Base-by-base conservation (phyloP, 495 filamentous ascomycete genomes). In the Neurospora discreta region DNA sequence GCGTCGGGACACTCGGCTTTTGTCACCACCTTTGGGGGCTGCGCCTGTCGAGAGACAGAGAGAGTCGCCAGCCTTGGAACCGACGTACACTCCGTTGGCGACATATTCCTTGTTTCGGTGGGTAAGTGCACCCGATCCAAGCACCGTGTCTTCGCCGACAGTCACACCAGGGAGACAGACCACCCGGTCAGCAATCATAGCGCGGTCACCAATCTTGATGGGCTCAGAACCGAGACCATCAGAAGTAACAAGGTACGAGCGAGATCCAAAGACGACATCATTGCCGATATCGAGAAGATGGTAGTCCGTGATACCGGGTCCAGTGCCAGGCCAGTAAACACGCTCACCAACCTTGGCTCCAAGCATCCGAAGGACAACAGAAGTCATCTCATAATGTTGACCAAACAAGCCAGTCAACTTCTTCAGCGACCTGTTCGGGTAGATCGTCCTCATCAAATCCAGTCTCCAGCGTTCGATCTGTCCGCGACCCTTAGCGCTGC, bases 321-420 rank as follows among this genome's bases (percentile, higher is more conserved):
- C 84, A 30, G 80, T 83, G 41, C 82, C 82, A 2, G 84, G 84
- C 84, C 84, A 86, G 74, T 86, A 85, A 30, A 85, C 77, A 16
- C 80, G 80, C 26, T 78, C 77, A 13, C 84, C 84, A 10, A 83
- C 80, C 71, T 80, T 81, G 3, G 78, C 84, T 40, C 83, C 84
- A 13, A 86, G 75, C 23, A 77, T 60, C 16, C 83, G 77, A 11
- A 81, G 70, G 4, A 78, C 75, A n/a, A 83, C 73, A 0, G 83
- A 84, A 11, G 82, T 84, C 39, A 78, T 72, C 43, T 83, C 82
- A 70, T 86, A 85, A 70, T 86, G 84, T 11, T 77, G 77, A 36
- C 75, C 78, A 74, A 77, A 81, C 30, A 84, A 69, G 69, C 81
- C 69, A 15, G 82, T 77, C 58, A 80, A 67, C 20, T 78, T 76